Conservation (phyloP, 768 basidiomycete genomes). For the Amanita jacksonii region DNA sequence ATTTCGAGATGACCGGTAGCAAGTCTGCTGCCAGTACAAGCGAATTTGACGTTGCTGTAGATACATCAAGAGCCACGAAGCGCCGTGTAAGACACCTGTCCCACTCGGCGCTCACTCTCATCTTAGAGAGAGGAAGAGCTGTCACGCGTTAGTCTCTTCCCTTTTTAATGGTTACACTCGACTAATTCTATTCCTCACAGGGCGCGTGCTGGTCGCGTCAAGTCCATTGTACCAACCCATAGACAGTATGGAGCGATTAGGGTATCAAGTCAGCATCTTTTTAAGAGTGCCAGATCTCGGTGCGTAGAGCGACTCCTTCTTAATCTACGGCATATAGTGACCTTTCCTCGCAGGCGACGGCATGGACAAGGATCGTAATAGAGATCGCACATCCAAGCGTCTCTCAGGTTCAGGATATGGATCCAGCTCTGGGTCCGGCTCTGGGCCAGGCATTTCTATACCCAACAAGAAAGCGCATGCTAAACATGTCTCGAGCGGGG, state of each 20-base stretch:
- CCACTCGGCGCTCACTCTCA: slow-evolving; percentile 66
- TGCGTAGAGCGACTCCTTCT: slow-evolving; percentile 13
- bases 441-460: neutral
- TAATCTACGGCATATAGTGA: neutral
- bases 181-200: slow-evolving; percentile 13
- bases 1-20: slow-evolving; percentile 7
- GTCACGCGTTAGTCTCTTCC: slow-evolving; percentile 38
- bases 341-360: slow-evolving; percentile 33
- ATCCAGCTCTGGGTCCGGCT: neutral
- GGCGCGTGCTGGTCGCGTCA: slow-evolving; percentile 68
- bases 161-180: neutral
- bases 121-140: slow-evolving; percentile 75
- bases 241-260: slow-evolving; percentile 59
- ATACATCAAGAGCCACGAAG: neutral
- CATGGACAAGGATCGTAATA: slow-evolving; percentile 38
- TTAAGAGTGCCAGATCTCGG: slow-evolving; percentile 61
- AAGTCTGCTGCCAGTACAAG: slow-evolving; percentile 10
- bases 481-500: neutral
- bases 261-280: slow-evolving; percentile 65
- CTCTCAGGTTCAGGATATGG: neutral
- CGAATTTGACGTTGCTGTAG: too few relatives aligned
- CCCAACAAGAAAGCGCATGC: slow-evolving; percentile 2
- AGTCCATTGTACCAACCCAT: slow-evolving; percentile 82
- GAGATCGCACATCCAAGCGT: slow-evolving; percentile 13
- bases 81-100: slow-evolving; percentile 40